Evolutionary conservation across 371 early-diverging fungal species (phyloP).

Genomic region (Rhizoclosmatium hyalinum): DNA sequence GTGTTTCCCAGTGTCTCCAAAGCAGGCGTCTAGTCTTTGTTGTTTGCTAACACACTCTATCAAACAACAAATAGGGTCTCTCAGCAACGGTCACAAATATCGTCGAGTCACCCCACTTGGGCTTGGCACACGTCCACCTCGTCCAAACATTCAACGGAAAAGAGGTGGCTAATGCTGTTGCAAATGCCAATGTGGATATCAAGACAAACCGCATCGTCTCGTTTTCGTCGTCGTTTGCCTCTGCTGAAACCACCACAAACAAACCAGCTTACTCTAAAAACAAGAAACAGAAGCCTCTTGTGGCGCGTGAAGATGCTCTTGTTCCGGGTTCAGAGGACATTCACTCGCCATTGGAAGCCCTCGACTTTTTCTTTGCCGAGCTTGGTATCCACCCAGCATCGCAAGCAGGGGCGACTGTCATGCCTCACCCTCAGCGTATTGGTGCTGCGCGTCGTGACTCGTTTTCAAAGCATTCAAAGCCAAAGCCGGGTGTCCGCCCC

Average conservation of each 20-base stretch:
- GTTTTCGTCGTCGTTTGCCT: conserved; percentile 30
- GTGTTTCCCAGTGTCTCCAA: too few relatives aligned
- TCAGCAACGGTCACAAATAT: conserved; percentile 45
- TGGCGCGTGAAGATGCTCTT: background rate
- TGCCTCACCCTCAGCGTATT: background rate
- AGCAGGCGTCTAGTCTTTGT: too few relatives aligned
- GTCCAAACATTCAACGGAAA: conserved; percentile 52
- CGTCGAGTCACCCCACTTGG: conserved; percentile 46
- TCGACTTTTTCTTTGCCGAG: conserved; percentile 23
- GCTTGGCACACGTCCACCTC: conserved; percentile 59
- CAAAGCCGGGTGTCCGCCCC: conserved; percentile 3
- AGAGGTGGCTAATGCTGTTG: conserved; percentile 56
- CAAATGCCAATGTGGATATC: conserved; percentile 47
- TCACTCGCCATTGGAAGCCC: conserved; percentile 21
- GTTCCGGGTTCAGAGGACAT: background rate
- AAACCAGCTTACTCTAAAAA: too few relatives aligned
- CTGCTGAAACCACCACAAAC: background rate
- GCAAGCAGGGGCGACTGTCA: background rate
- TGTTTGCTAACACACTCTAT: too few relatives aligned
- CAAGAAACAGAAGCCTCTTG: background rate
- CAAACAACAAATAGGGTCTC: background rate
- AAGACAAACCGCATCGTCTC: conserved; percentile 39
- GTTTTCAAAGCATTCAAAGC: background rate
- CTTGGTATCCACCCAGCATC: conserved; percentile 9
- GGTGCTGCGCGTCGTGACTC: background rate